A percentile compares a stretch with the other conserved stretches of the same genome.
Evolutionary conservation across 495 filamentous ascomycete genomes (phyloP).

Genomic region (Aspergillus leporis): DNA sequence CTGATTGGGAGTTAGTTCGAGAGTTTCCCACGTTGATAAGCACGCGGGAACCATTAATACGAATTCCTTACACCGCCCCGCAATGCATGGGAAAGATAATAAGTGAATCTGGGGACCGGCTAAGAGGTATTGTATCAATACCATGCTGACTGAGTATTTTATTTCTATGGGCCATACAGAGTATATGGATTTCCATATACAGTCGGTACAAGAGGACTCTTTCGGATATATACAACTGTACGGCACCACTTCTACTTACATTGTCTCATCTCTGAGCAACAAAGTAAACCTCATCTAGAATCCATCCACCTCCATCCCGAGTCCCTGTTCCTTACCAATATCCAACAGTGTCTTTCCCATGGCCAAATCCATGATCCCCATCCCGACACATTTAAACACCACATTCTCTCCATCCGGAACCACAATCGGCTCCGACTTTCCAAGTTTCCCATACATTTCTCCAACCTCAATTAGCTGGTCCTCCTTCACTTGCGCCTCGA

Average conservation of each 20-base stretch:
- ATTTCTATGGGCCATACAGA: neutral
- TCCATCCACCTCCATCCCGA: conserved; percentile 69
- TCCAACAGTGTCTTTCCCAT: conserved; percentile 69
- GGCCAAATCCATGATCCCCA: conserved; percentile 51
- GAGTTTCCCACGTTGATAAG: conserved; percentile 1
- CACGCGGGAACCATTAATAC: neutral
- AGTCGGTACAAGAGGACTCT: too few species aligned
- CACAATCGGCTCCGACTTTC: conserved; percentile 19
- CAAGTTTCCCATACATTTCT: conserved; percentile 65
- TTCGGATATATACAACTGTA: neutral
- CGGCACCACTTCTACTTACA: neutral
- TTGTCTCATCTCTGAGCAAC: neutral
- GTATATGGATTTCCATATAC: too few species aligned
- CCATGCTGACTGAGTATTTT: neutral
- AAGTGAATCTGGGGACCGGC: neutral
- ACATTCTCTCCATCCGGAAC: conserved; percentile 64
- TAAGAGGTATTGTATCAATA: neutral
- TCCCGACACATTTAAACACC: conserved; percentile 48
- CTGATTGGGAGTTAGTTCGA: neutral
- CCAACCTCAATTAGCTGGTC: conserved; percentile 81
- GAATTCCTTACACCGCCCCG: neutral
- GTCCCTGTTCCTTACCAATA: conserved; percentile 64
- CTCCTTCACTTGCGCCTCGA: conserved; percentile 65
- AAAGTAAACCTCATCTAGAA: conserved; percentile 47
- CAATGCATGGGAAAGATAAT: neutral